Base-by-base conservation (phyloP, 75 land plant species). In the Pinus taeda region DNA sequence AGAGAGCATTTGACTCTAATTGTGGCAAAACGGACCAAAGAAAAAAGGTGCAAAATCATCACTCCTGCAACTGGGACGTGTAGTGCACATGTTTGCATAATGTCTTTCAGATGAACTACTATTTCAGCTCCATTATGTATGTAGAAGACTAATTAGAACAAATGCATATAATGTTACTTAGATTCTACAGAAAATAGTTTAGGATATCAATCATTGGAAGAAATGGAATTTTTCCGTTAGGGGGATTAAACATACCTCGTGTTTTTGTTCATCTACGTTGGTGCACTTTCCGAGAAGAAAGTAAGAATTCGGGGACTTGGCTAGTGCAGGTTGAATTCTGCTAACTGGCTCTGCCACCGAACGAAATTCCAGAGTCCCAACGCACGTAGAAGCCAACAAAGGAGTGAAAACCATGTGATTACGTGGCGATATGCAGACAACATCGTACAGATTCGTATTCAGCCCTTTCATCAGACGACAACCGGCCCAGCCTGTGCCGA, bases 321-420 rank as follows among this genome's bases (percentile, higher is more conserved):
- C 77, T 33, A 84, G 60, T 14, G 88, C 88, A 57, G 83, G 75
- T 60, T 86, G 88, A 55, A 86, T 86, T 20, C 79, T 71, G 7
- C 70, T 74, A 8, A 86, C 87, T 17, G 87, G 88, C 65, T 86
- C 88, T 8, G 83, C 86, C 30, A 86, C 88, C 11, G 86, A 86
- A 29, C 86, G 73, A 57, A 86, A 89, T 78, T 86, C 93, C 53
- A 91, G 75, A 26, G 91, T 91, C 39, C 93, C 93, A 21, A 91
- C 93, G 65, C 93, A 91, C 60, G 91, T 91, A 45, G 91, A 89
- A 59, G 91, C 93, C 74, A 91, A 80, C 79, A 91, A 72, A 57
- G 93, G 93, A 42, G 93, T 91, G 81, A 91, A 91, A 20, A 91
- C 93, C 93, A 91, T 91, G 78, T 91, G 93, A 62, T 91, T 91